Conservation (phyloP, 1,139 yeast genomes). For the Sugiyamaella neomexicana region DNA sequence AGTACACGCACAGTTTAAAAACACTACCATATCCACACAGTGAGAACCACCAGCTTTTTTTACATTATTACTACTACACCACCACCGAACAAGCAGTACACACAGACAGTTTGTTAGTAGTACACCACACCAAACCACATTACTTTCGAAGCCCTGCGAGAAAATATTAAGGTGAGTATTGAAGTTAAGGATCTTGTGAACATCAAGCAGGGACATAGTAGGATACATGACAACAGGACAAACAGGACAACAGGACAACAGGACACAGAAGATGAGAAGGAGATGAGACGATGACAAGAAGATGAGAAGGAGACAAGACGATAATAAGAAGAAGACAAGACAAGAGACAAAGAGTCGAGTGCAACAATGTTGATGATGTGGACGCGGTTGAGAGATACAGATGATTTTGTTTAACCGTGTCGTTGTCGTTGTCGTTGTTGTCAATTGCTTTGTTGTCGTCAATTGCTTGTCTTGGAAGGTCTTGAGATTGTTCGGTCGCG, state of each 20-base stretch:
- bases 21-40: conserved; percentile 11
- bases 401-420: too few relatives aligned
- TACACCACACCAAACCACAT: background rate
- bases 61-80: background rate
- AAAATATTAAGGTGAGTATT: conserved; percentile 9
- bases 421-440: too few relatives aligned
- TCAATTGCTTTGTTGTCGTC: too few relatives aligned
- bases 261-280: background rate
- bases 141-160: conserved; percentile 3
- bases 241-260: background rate
- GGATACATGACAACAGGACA: background rate
- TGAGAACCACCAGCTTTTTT: conserved; percentile 6
- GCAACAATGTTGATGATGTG: too few relatives aligned
- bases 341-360: too few relatives aligned
- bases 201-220: background rate
- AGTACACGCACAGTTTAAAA: conserved; percentile 9
- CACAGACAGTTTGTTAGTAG: background rate
- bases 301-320: too few relatives aligned
- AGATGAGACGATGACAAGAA: background rate
- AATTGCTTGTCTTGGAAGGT: too few relatives aligned
- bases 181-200: background rate
- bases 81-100: background rate
- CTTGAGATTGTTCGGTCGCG: too few relatives aligned
- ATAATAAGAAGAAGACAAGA: too few relatives aligned
- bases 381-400: too few relatives aligned